Percentiles rank a stretch among this genome's conserved stretches.
These are phyloP conservation scores for Citrullus amarus DNA, from an alignment of 306 rosid species.

Conservation along the genomic window DNA sequence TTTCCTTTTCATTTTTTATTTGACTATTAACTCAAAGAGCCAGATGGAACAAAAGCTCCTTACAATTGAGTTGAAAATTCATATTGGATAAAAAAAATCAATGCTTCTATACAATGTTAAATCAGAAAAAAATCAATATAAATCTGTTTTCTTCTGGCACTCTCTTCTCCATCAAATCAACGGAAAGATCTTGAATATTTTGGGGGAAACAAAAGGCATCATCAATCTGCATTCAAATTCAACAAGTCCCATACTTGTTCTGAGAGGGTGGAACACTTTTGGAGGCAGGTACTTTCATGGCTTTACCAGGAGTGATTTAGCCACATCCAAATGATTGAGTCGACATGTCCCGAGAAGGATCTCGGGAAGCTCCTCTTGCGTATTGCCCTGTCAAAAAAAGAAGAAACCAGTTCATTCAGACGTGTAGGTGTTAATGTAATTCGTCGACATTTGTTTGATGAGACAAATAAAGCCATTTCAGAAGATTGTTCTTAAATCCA, in stretches of 20 bases:
- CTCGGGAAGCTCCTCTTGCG: slow-evolving; percentile 81
- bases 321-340: slow-evolving; percentile 60
- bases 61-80: not conserved
- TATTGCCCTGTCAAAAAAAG: slow-evolving; percentile 41
- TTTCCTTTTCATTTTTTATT: not conserved
- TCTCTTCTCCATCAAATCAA: not conserved
- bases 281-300: slow-evolving; percentile 4
- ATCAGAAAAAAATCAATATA: not conserved
- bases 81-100: not conserved
- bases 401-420: not conserved
- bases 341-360: slow-evolving; percentile 72
- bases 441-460: not conserved
- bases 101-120: not conserved
- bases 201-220: not conserved
- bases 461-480: not conserved
- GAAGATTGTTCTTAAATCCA: not conserved
- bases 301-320: slow-evolving; percentile 38
- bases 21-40: not conserved
- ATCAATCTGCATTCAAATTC: not conserved
- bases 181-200: not conserved
- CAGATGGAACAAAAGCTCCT: not conserved
- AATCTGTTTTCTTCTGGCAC: not conserved
- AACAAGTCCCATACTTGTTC: not conserved
- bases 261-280: not conserved
- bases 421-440: not conserved